Percentiles rank a stretch among this genome's conserved stretches.
These are phyloP conservation scores for Chytridium lagenaria DNA, from an alignment of 371 early-diverging fungal genomes.

Conservation along the genomic window DNA sequence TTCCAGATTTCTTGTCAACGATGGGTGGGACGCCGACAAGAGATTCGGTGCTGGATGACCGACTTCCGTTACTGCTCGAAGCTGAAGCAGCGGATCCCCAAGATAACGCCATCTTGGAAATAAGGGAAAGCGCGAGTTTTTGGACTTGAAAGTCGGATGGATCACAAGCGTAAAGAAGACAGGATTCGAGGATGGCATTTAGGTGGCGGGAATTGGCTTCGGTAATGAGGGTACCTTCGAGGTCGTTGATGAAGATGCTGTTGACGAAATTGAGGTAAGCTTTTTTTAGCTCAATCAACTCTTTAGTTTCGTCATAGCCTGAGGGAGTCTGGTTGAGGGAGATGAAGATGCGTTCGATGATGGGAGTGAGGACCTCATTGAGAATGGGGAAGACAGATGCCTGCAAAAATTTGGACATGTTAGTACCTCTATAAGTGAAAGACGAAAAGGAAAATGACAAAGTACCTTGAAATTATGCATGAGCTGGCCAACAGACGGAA, in stretches of 20 bases:
- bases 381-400: constrained; percentile 54
- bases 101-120: constrained; percentile 76
- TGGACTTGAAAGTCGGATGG: constrained; percentile 73
- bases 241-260: constrained; percentile 79
- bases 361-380: constrained; percentile 79
- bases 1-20: constrained; percentile 16
- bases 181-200: constrained; percentile 74
- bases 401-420: constrained; percentile 3
- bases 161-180: constrained; percentile 80
- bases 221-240: constrained; percentile 78
- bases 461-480: constrained; percentile 90
- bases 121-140: constrained; percentile 82
- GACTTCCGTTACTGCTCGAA: not conserved
- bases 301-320: constrained; percentile 89
- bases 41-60: not conserved
- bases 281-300: constrained; percentile 77
- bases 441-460: too few relatives aligned
- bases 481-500: constrained; percentile 83
- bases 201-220: constrained; percentile 76
- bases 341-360: constrained; percentile 82
- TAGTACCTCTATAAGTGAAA: not conserved
- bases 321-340: constrained; percentile 80
- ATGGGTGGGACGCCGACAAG: too few relatives aligned
- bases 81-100: constrained; percentile 63
- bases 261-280: constrained; percentile 83